Base-by-base conservation (phyloP, 208 protist species). In the Leishmania turanica region DNA sequence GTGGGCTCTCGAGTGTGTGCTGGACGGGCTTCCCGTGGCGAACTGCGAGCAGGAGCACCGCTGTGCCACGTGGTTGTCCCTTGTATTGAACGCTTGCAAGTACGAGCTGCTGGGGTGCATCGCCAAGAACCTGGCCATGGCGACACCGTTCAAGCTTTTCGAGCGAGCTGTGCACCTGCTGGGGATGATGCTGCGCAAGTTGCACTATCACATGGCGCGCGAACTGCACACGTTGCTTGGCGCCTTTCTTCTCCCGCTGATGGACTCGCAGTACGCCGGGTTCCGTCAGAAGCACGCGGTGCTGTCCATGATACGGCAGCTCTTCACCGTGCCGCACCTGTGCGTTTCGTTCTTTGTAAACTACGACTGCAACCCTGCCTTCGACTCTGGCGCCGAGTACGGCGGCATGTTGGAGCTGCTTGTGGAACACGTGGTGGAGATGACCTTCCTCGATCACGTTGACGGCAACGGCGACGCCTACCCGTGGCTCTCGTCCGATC, bases 251-350 rank as follows among this genome's bases (percentile, higher is more conserved):
- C 80, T 96, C 40, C 95, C 95, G 13, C 78, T 96, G 64, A 82
- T 87, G 68, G 62, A 58, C 45, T 95, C 91, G 40, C 86, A 80
- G 47, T 91, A 90, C 81, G 88, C 88, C 3, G 85, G 73, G 62
- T 96, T 96, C 77, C 86, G 90, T 8, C 95, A 96, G 83, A 96
- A 96, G 84, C 89, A 91, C 75, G 88, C 89, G n/a, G 90, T 97
- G 66, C 65, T 97, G 8, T 75, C 85, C 17, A 94, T 96, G 90
- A 79, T 96, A 7, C 88, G 88, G 42, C 85, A 92, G 45, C 73
- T 97, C 49, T 88, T 96, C 64, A 62, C 86, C 47, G 75, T 91
- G 27, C 92, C 95, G 24, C 88, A 93, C 79, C 75, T 97, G 7
- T 86, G 91, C 78, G 85, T 97, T 37, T 92, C 91, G 4, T 92